These are phyloP conservation scores for Rhodotorula sp. DNA, from an alignment of 1,284 basidiomycete genomes.

Conservation along the genomic window DNA sequence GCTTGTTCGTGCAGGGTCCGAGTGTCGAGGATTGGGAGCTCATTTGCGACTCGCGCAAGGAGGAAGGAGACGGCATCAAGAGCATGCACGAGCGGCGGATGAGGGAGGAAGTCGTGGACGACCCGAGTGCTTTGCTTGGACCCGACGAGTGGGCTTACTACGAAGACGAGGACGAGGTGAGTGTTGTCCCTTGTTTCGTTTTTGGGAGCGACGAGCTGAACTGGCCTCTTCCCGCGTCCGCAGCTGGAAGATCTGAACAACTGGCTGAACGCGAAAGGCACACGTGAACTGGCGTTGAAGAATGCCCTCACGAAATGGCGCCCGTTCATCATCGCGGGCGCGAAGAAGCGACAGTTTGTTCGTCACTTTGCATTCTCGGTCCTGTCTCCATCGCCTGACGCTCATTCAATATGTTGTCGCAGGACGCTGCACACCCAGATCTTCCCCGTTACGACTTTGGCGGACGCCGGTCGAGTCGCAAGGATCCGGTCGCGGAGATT, in stretches of 20 bases:
- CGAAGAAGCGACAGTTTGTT: slow-evolving; percentile 30
- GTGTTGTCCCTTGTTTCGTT: slow-evolving; percentile 9
- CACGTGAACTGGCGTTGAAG: slow-evolving; percentile 79
- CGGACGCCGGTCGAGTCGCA: slow-evolving; percentile 15
- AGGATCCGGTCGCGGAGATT: slow-evolving; percentile 8
- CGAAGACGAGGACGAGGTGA: slow-evolving; percentile 79
- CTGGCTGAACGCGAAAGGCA: slow-evolving; percentile 89
- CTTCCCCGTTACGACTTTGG: slow-evolving; percentile 21
- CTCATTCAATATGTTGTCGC: neutral
- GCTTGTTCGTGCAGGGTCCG: slow-evolving; percentile 74
- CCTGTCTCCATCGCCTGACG: neutral
- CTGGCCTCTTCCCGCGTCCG: slow-evolving; percentile 6
- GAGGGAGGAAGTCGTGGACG: slow-evolving; percentile 49
- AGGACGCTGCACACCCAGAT: slow-evolving; percentile 23
- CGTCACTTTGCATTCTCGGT: neutral
- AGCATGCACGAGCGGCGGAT: slow-evolving; percentile 55
- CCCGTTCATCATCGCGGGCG: slow-evolving; percentile 73
- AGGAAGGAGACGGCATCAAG: slow-evolving; percentile 53
- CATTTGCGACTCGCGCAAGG: slow-evolving; percentile 57
- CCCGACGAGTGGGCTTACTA: slow-evolving; percentile 86
- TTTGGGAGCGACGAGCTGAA: neutral
- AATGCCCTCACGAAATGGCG: slow-evolving; percentile 78
- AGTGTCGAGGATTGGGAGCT: slow-evolving; percentile 61
- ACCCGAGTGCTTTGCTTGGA: slow-evolving; percentile 66
- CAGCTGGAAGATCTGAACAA: slow-evolving; percentile 76